phyloP scores from a whole-genome alignment of 306 rosid genomes.

The Prinsepia uniflora region DNA sequence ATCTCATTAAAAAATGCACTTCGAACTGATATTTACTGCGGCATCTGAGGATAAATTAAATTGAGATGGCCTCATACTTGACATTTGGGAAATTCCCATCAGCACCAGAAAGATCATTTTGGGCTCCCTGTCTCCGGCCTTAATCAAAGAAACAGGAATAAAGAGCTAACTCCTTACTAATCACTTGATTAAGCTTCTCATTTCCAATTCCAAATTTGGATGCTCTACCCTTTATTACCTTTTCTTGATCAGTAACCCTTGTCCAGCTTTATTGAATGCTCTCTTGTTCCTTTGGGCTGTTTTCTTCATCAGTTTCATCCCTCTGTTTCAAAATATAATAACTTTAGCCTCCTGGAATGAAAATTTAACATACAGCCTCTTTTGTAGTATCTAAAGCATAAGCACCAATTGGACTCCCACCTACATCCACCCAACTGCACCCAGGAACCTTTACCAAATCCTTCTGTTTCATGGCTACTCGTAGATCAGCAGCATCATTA shows the following conservation, averaged over 20 bases:
- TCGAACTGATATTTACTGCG: neutral
- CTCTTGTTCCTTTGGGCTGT: neutral
- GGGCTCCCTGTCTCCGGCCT: neutral
- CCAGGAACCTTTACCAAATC: slow-evolving; percentile 56
- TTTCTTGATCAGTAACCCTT: neutral
- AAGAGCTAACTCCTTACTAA: neutral
- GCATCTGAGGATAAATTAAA: neutral
- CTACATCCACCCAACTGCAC: slow-evolving; percentile 59
- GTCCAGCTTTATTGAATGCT: neutral
- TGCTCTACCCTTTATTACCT: slow-evolving; percentile 4
- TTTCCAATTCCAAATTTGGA: neutral
- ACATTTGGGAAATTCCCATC: neutral
- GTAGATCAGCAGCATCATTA: slow-evolving; percentile 49
- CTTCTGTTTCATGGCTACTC: slow-evolving; percentile 51
- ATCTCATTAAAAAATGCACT: neutral
- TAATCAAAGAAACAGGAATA: neutral
- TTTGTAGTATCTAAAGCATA: neutral
- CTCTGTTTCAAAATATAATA: neutral
- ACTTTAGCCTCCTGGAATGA: neutral
- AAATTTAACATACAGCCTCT: neutral
- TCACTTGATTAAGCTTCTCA: neutral
- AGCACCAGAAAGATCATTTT: neutral
- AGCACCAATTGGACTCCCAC: slow-evolving; percentile 18
- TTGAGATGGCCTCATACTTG: neutral
- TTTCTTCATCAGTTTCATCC: neutral